phyloP scores from a whole-genome alignment of 257 asterid species.

The Avicennia marina region DNA sequence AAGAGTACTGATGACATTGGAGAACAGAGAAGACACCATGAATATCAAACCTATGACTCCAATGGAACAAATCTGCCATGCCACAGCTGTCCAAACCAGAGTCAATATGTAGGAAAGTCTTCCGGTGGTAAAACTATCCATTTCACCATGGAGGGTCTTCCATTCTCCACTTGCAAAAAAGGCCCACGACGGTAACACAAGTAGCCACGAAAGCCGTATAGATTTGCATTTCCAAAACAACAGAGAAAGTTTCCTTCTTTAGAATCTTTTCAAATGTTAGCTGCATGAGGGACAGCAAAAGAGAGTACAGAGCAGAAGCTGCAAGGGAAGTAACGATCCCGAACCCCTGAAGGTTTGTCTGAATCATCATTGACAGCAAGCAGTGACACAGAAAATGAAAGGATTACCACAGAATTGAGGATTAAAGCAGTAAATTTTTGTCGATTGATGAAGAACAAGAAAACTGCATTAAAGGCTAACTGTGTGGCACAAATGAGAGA shows the following conservation, averaged over 20 bases:
- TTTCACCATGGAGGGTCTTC: constrained; percentile 59
- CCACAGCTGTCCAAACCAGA: constrained; percentile 65
- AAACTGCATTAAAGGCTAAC: constrained; percentile 68
- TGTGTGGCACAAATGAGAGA: constrained; percentile 90
- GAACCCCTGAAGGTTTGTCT: constrained; percentile 57
- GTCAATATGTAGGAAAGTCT: constrained; percentile 61
- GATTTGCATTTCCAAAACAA: constrained; percentile 86
- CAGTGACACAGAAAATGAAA: constrained; percentile 60
- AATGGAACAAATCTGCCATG: constrained; percentile 84
- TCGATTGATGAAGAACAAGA: constrained; percentile 63
- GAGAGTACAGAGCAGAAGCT: constrained; percentile 79
- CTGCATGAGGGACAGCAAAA: constrained; percentile 83
- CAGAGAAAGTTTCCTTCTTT: constrained; percentile 73
- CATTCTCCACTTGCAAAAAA: constrained; percentile 92
- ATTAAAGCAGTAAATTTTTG: constrained; percentile 68
- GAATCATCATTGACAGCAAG: constrained; percentile 62
- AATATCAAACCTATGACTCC: constrained; percentile 88
- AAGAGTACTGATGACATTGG: constrained; percentile 82
- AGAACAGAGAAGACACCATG: constrained; percentile 75
- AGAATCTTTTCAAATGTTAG: constrained; percentile 73
- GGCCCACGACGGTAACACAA: constrained; percentile 41
- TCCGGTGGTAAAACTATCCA: constrained; percentile 51
- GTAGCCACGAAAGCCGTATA: constrained; percentile 68
- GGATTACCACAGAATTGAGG: constrained; percentile 71
- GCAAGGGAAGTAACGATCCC: constrained; percentile 61